phyloP scores from a whole-genome alignment of 192 early-diverging fungal genomes.

The Mortierella antarctica region DNA sequence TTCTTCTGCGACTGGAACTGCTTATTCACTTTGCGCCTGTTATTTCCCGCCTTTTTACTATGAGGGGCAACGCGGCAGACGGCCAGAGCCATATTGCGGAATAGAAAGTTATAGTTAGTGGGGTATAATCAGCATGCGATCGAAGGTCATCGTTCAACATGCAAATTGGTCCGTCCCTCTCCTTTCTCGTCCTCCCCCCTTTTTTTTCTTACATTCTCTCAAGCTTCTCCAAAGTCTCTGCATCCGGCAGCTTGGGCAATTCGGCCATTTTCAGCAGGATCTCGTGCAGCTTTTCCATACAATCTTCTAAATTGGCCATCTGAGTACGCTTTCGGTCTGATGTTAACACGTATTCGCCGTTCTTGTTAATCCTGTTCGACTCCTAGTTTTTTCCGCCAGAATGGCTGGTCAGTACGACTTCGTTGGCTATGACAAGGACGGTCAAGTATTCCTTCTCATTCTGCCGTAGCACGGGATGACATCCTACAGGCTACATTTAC shows the following conservation, averaged over 20 bases:
- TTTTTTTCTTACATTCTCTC: conserved; percentile 61
- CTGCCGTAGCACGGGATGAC: not conserved
- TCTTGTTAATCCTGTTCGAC: conserved; percentile 70
- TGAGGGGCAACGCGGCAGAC: not conserved
- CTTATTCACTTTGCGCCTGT: conserved; percentile 69
- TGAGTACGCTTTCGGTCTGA: conserved; percentile 85
- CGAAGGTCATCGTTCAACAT: not conserved
- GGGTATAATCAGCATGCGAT: too few relatives aligned
- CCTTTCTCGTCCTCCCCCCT: not conserved
- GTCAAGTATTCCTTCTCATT: not conserved
- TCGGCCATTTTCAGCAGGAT: conserved; percentile 68
- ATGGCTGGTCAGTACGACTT: too few relatives aligned
- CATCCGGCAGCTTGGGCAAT: conserved; percentile 73
- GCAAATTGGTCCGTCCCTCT: not conserved
- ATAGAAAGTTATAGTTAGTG: not conserved
- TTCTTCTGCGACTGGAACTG: conserved; percentile 75
- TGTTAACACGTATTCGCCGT: conserved; percentile 76
- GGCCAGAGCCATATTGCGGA: not conserved
- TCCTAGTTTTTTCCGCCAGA: conserved; percentile 32
- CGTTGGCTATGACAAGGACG: not conserved
- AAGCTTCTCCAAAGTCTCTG: conserved; percentile 70
- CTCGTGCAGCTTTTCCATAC: conserved; percentile 75
- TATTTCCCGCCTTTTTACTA: conserved; percentile 68
- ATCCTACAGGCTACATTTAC: conserved; percentile 21
- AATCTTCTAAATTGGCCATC: conserved; percentile 82